These are phyloP conservation scores for Cladosporium colombiae DNA, from an alignment of 2,329 filamentous ascomycete species.

Conservation along the genomic window DNA sequence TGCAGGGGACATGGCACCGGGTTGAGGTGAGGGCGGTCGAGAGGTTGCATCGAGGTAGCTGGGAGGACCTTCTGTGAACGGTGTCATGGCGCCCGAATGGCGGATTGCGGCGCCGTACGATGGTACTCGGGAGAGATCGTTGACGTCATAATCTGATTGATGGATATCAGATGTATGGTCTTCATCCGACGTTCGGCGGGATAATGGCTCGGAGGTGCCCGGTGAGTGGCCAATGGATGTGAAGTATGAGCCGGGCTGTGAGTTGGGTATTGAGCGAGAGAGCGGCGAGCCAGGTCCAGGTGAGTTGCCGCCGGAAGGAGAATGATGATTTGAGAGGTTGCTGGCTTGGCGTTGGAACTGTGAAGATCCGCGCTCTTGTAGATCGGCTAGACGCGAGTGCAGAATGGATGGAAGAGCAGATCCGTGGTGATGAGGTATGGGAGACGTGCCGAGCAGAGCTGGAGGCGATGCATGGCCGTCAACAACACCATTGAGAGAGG, in stretches of 20 bases:
- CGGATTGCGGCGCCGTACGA: conserved; percentile 54
- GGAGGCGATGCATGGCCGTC: conserved; percentile 49
- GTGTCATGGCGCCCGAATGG: conserved; percentile 45
- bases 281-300: conserved; percentile 34
- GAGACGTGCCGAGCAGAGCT: conserved; percentile 56
- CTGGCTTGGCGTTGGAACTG: conserved; percentile 31
- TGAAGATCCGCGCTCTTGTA: conserved; percentile 46
- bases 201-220: conserved; percentile 31
- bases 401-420: conserved; percentile 61
- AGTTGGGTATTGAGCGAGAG: conserved; percentile 16
- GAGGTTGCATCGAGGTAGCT: conserved; percentile 49
- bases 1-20: neutral
- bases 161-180: conserved; percentile 22
- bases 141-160: conserved; percentile 44
- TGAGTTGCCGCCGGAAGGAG: conserved; percentile 36
- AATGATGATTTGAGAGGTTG: conserved; percentile 23
- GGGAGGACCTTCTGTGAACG: conserved; percentile 45
- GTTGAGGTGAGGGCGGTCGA: conserved; percentile 37
- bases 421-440: conserved; percentile 45
- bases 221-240: conserved; percentile 28
- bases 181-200: conserved; percentile 39
- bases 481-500: conserved; percentile 55
- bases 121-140: conserved; percentile 50
- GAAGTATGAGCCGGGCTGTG: conserved; percentile 28
- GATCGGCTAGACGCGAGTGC: conserved; percentile 65